Evolutionary conservation across 805 yeast genomes (phyloP).

Genomic region (Kazachstania africana): DNA sequence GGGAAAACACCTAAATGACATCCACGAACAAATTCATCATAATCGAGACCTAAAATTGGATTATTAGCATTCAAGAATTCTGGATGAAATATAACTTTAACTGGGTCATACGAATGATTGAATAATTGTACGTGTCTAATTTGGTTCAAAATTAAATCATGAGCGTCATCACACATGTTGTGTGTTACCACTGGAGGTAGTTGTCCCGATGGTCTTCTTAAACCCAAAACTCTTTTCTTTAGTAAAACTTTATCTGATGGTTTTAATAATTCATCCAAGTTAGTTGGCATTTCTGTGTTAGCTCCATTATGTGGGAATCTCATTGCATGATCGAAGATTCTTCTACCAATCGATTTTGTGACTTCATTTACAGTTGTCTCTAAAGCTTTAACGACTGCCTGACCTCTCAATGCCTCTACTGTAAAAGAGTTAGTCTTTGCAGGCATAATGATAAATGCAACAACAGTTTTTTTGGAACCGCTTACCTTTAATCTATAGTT

Average conservation of each 20-base stretch:
- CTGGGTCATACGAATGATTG: constrained; percentile 82
- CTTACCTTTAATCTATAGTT: constrained; percentile 74
- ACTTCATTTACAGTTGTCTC: constrained; percentile 84
- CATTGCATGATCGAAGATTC: constrained; percentile 85
- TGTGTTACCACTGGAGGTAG: constrained; percentile 95
- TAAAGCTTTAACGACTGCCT: constrained; percentile 86
- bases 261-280: constrained; percentile 68
- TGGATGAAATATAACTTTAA: constrained; percentile 93
- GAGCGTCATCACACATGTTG: constrained; percentile 87
- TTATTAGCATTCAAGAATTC: constrained; percentile 91
- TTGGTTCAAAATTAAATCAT: constrained; percentile 84
- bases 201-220: constrained; percentile 58
- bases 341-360: constrained; percentile 71
- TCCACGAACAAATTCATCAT: constrained; percentile 96
- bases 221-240: constrained; percentile 86
- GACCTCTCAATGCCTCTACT: constrained; percentile 90
- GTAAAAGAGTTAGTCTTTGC: constrained; percentile 90
- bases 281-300: constrained; percentile 58
- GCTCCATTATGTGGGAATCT: constrained; percentile 39
- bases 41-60: constrained; percentile 86
- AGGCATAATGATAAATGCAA: constrained; percentile 97
- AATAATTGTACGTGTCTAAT: constrained; percentile 85
- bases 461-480: constrained; percentile 83
- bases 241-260: constrained; percentile 81
- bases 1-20: constrained; percentile 98